A percentile compares a stretch with the other conserved stretches of the same genome.
These are phyloP conservation scores for Clathrus columnatus DNA, from an alignment of 768 basidiomycete genomes.

Conservation along the genomic window DNA sequence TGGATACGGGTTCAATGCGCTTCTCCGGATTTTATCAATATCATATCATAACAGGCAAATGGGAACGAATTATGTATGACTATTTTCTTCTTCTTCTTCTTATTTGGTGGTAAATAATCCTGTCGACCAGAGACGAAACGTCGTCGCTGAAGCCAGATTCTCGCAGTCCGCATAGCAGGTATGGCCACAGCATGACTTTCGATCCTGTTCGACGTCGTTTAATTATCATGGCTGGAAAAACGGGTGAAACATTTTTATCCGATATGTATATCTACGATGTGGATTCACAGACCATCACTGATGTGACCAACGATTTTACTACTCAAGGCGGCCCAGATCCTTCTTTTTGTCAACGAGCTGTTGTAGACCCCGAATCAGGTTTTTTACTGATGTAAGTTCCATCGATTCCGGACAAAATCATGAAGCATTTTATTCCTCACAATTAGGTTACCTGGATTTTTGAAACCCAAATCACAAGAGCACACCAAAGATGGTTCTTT, in stretches of 20 bases:
- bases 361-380: conserved; percentile 49
- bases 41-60: conserved; percentile 52
- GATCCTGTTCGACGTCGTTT: conserved; percentile 50
- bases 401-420: neutral
- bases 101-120: neutral
- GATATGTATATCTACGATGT: conserved; percentile 75
- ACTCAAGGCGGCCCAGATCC: conserved; percentile 57
- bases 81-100: neutral
- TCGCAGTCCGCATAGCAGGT: conserved; percentile 15
- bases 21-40: conserved; percentile 73
- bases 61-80: conserved; percentile 65
- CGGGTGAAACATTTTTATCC: conserved; percentile 51
- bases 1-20: conserved; percentile 36
- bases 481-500: conserved; percentile 20
- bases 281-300: conserved; percentile 43
- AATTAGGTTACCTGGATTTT: conserved; percentile 39
- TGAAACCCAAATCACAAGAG: conserved; percentile 32
- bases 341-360: conserved; percentile 67
- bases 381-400: conserved; percentile 66
- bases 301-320: conserved; percentile 57
- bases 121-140: neutral
- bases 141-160: conserved; percentile 35
- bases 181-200: conserved; percentile 74
- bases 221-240: conserved; percentile 69
- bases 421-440: neutral